Base-by-base conservation (phyloP, 768 basidiomycete genomes). In the Tricholoma matsutake region DNA sequence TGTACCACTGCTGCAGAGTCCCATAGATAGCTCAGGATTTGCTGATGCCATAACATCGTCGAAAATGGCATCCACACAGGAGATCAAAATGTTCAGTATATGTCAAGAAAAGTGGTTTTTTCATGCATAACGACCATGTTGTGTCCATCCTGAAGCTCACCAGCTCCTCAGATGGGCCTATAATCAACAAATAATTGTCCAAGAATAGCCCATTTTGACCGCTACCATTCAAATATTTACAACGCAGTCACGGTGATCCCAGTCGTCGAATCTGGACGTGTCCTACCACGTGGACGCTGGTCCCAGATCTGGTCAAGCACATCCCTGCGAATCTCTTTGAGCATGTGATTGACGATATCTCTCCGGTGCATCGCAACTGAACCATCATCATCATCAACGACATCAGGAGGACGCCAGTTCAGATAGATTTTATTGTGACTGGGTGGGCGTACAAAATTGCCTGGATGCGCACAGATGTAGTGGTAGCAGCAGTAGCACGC, bases 401-500 rank as follows among this genome's bases (percentile, higher is more conserved):
- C 8, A n/a, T 52, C 51, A n/a, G 51, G 51, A 52, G 51, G 51
- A 16, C 51, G 51, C 51, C 51, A 52, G 51, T 52, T 52, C 9
- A 52, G 28, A 18, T 52, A 31, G 29, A n/a, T 52, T n/a, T 31
- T 52, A 10, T 52, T 52, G 29, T 52, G 51, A 52, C 51, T 31
- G 29, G 51, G 29, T 52, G 51, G 51, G 51, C 14, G 28, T 10
- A 52, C 14, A 31, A 52, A 52, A n/a, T 52, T 52, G 25, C 51
- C 51, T 31, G 51, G 51, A 9, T 52, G 51, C 29, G 2, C 14
- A n/a, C 51, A 52, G 6, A 52, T 52, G 29, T 52, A 52, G 51
- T 52, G 51, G 28, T 52, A 52, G 51, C 51, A 52, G 51, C 51
- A 52, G 51, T 52, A 52, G 51, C 51, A 52, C n/a, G 51, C 51